A percentile compares a stretch with the other conserved stretches of the same genome.
Evolutionary conservation across 1,139 yeast species (phyloP).

Genomic region (Blastobotrys serpentis): DNA sequence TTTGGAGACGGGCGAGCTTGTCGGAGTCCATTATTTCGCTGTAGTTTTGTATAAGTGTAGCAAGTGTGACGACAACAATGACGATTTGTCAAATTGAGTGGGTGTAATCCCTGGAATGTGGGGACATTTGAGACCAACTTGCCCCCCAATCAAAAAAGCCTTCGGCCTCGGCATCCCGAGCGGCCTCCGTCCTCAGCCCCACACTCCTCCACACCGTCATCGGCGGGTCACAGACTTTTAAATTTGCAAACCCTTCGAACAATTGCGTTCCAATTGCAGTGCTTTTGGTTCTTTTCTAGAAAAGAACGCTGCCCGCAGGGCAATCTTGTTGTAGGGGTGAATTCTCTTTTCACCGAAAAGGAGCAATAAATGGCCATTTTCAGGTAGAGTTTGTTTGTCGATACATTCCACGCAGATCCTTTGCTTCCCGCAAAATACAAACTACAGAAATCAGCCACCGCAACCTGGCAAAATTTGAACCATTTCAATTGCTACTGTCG

Average conservation of each 20-base stretch:
- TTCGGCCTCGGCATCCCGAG: background rate
- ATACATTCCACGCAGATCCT: too few relatives aligned
- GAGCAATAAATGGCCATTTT: background rate
- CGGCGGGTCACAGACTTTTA: too few relatives aligned
- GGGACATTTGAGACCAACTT: too few relatives aligned
- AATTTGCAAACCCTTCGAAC: too few relatives aligned
- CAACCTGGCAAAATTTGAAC: too few relatives aligned
- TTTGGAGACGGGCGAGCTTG: constrained; percentile 42
- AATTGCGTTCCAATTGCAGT: too few relatives aligned
- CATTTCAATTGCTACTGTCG: too few relatives aligned
- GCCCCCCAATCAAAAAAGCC: background rate
- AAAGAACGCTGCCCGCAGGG: constrained; percentile 1
- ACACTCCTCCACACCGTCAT: background rate
- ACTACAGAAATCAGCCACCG: too few relatives aligned
- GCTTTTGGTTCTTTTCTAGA: background rate
- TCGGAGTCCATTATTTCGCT: constrained; percentile 36
- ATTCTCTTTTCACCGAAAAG: constrained; percentile 1
- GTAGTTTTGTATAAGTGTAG: background rate
- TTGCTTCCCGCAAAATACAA: too few relatives aligned
- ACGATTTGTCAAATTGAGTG: background rate
- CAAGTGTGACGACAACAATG: constrained; percentile 3
- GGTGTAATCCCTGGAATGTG: background rate
- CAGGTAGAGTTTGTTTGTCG: too few relatives aligned
- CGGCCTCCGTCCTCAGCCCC: background rate
- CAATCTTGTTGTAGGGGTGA: background rate